Evolutionary conservation across 495 filamentous ascomycete species (phyloP).

Genomic region (Tuber brumale): DNA sequence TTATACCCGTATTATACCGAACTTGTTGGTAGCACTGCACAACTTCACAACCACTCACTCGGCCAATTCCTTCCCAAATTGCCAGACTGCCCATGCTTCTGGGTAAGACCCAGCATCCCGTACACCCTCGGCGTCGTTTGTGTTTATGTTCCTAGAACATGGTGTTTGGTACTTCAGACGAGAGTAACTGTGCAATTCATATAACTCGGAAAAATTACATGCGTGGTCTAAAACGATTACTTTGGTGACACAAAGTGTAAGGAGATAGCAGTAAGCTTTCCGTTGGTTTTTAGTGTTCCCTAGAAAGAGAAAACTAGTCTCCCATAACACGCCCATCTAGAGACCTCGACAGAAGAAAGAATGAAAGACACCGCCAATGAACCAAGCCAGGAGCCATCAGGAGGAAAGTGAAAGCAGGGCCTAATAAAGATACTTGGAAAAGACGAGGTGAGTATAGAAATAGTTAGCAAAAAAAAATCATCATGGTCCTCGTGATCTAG

Average conservation of each 20-base stretch:
- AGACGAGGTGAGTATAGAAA: neutral
- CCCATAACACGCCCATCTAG: neutral
- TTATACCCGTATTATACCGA: too few species aligned
- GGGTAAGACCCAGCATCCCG: neutral
- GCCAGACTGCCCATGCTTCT: neutral
- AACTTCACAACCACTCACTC: neutral
- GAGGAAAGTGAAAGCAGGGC: neutral
- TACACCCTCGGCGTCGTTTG: neutral
- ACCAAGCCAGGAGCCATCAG: neutral
- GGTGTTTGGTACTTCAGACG: neutral
- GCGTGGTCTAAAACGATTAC: neutral
- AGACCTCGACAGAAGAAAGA: neutral
- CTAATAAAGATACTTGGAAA: neutral
- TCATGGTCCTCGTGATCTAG: neutral
- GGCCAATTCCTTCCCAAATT: neutral
- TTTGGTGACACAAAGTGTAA: neutral
- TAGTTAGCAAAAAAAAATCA: neutral
- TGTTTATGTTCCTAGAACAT: neutral
- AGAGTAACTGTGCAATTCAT: neutral
- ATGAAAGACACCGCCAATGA: neutral
- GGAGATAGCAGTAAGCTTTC: neutral
- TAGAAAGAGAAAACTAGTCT: neutral
- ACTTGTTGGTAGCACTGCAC: neutral
- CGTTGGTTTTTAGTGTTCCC: neutral
- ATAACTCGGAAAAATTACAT: neutral